Evolutionary conservation across 371 early-diverging fungal species (phyloP), one percentile per base, ranked within the genome.

Genomic region (Enterocytospora artemiae): DNA sequence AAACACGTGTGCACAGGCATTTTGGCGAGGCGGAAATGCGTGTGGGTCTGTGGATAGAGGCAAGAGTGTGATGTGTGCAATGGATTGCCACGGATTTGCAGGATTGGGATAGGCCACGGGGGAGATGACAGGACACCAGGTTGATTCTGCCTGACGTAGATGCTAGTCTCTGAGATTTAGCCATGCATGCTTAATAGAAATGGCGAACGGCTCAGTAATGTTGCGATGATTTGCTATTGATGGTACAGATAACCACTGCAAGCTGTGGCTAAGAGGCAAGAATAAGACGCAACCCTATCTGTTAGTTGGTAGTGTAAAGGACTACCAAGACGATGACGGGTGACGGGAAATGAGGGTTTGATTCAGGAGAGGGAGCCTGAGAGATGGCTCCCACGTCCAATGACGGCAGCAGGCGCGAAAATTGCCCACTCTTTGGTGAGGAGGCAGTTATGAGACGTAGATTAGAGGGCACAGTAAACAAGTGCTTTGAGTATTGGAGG

Each of bases 121-220:
- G 24, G 16, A 50, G 34, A 59, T 9, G n/a, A 4, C 27, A 53
- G 37, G 2, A 18, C 66, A 66, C 45, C 59, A 66, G 66, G 66
- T 66, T 66, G 66, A 66, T 59, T 66, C 66, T 66, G 66, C 66
- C 66, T 66, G 59, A 66, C 66, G 59, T 59, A 52, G 58, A 59
- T 44, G 66, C 66, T 66, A 59, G 45, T 60, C 61, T 66, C 43
- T 46, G 44, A 45, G 66, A 51, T 52, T 66, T 50, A 66, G 60
- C 66, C 66, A 66, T 66, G 66, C 66, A 66, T 51, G 66, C 32
- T 59, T 2, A 2, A 16, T 24, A 27, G n/a, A 41, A 66, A 36
- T 24, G 52, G 27, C 66, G 66, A 52, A 66, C 59, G 50, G 66
- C 66, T 66, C 66, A 66, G 66, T 66, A 59, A 59, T 28, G 33